Base-by-base conservation (phyloP, 75 land plant genomes). In the Adiantum capillusveneris region DNA sequence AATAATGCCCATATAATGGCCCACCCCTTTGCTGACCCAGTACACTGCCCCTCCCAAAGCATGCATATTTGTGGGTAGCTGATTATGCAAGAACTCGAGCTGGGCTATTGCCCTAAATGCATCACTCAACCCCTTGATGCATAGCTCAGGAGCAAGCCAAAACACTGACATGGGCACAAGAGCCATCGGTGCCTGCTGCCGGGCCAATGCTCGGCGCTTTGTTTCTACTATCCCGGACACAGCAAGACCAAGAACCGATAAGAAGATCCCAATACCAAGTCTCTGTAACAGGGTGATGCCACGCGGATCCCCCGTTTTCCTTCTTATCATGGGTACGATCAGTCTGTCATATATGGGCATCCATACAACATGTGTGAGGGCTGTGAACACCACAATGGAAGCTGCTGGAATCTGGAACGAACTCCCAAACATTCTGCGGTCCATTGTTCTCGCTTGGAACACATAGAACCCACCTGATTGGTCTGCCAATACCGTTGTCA, bases 131-230 rank as follows among this genome's bases (percentile, higher is more conserved):
- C 66, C 59, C 1, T n/a, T 14, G 22, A 64, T 18, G 43, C 43
- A 64, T 17, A 31, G 54, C 66, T 64, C 59, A 6, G 66, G 66
- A 7, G 51, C 45, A 6, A 64, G 66, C 66, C 66, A 64, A 16
- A 59, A 42, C 0, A 42, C 53, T 37, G 49, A 41, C 20, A 59
- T 39, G 12, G 58, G 36, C 19, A 56, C 29, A 0, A 27, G 19
- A 11, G 57, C 57, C 16, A 24, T 12, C 27, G 5, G 44, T 19
- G 57, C 17, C 27, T 44, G 26, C 0, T 12, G 19, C 0, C 43
- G 63, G 37, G 37, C 63, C 11, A 39, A 22, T 44, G 51, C 44
- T 49, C 53, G 46, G 12, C 31, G 9, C 20, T 50, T 30, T 36
- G 31, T 36, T 50, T 64, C 66, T 7, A 54, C 58, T 0, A 64